These are phyloP conservation scores for Xylaria sp. DNA, from an alignment of 495 filamentous ascomycete species.

Conservation along the genomic window DNA sequence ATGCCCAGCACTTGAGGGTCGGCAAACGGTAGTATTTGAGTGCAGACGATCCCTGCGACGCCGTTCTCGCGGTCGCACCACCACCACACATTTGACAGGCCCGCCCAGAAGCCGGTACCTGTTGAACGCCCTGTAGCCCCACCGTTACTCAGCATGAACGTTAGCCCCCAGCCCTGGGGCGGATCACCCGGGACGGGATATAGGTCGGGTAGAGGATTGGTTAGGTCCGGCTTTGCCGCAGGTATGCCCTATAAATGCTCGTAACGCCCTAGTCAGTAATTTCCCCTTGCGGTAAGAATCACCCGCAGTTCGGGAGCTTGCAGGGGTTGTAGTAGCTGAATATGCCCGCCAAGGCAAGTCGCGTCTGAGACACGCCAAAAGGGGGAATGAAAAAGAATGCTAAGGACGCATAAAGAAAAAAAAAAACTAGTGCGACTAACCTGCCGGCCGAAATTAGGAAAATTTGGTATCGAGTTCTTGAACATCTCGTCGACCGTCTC, in stretches of 20 bases:
- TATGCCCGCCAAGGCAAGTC: neutral
- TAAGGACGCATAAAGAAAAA: too few relatives aligned
- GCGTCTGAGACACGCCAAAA: neutral
- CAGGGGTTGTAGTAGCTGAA: too few relatives aligned
- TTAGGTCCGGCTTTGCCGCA: constrained; percentile 56
- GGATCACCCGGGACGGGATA: constrained; percentile 59
- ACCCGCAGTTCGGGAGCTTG: too few relatives aligned
- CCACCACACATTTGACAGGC: constrained; percentile 66
- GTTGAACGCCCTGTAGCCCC: constrained; percentile 55
- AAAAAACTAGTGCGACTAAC: too few relatives aligned
- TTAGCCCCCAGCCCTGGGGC: constrained; percentile 66
- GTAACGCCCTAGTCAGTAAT: neutral
- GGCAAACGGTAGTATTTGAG: constrained; percentile 66
- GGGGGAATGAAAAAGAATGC: neutral
- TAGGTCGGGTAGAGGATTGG: constrained; percentile 51
- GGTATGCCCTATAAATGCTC: constrained; percentile 35
- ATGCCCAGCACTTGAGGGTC: constrained; percentile 50
- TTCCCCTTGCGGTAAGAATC: neutral
- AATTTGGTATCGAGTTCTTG: constrained; percentile 62
- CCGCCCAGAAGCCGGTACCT: constrained; percentile 61
- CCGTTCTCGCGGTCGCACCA: constrained; percentile 66
- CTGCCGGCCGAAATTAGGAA: constrained; percentile 57
- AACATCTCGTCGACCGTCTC: constrained; percentile 66
- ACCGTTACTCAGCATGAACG: constrained; percentile 55
- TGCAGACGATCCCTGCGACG: constrained; percentile 62